Evolutionary conservation across 2,329 filamentous ascomycete species (phyloP), one percentile per base, ranked within the genome.

Genomic region (Colletotrichum trifolii): DNA sequence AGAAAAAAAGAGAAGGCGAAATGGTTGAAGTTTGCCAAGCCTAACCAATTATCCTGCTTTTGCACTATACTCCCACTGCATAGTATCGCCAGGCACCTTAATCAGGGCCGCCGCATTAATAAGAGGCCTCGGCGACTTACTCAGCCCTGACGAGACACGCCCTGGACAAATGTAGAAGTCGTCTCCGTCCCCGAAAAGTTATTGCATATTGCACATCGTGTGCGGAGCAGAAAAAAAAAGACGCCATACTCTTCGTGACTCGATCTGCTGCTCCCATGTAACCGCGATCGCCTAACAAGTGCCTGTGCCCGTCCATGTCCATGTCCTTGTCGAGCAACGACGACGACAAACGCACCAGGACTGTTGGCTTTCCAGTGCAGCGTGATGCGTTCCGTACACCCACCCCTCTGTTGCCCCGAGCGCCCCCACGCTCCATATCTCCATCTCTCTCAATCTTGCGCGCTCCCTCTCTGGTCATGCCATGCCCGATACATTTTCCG

Each of bases 191-290:
- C 25, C 25, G 25, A 25, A 25, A 25, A 25, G 4, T 25, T 25
- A 43, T 36, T 43, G 61, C 49, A 48, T 56, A 64, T 54, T 60
- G 55, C 54, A 59, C 15, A 36, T 64, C 39, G 54, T 54, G 59
- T 54, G 49, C 61, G 25, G 25, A 25, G 25, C 25, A 25, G 25
- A 25, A 5, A 25, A 64, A 55, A 60, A 46, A 64, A 9, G 56
- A 54, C 60, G 56, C 43, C 38, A 33, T 54, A 11, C 43, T 49
- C 34, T 45, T 17, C 34, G 35, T 64, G 61, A 50, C 50, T 64
- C 56, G 55, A 64, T 54, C 49, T 64, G 25, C 45, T 46, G 42
- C 56, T 38, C 17, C 45, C 49, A 17, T 45, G 56, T 60, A 60
- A 43, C 43, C 49, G 60, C 60, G 60, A 64, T 64, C 60, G 48